Conservation (phyloP, 306 rosid genomes). For the Bauhinia variegata region DNA sequence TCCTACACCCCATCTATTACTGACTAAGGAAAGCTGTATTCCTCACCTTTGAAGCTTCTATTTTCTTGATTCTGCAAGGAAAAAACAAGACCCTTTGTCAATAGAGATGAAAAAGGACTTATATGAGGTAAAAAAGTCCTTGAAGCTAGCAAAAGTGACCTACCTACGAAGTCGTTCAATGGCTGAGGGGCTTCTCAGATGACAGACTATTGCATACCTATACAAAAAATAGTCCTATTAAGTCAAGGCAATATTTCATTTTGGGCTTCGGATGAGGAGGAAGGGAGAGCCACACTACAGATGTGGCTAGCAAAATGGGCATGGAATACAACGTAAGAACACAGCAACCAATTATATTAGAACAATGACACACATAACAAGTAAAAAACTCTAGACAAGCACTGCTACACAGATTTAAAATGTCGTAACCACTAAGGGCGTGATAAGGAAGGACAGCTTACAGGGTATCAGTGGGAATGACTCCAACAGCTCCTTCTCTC, state of each 20-base stretch:
- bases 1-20: constrained; percentile 14
- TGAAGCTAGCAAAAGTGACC: constrained; percentile 4
- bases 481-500: constrained; percentile 89
- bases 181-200: constrained; percentile 73
- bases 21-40: constrained; percentile 27
- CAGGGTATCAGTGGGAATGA: constrained; percentile 92
- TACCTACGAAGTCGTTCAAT: constrained; percentile 94
- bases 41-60: constrained; percentile 78
- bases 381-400: constrained; percentile 4
- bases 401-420: not conserved
- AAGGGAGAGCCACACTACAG: not conserved
- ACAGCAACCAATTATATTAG: not conserved
- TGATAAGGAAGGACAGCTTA: constrained; percentile 32
- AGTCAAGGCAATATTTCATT: not conserved
- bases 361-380: not conserved
- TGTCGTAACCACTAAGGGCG: not conserved
- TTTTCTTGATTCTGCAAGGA: constrained; percentile 87
- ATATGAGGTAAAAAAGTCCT: not conserved
- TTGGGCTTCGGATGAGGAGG: not conserved
- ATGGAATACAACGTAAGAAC: not conserved
- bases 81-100: constrained; percentile 43
- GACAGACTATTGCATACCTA: constrained; percentile 90
- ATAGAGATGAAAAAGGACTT: constrained; percentile 20
- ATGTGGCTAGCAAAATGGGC: not conserved
- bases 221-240: constrained; percentile 15